These are phyloP conservation scores for Diaporthe longicolla DNA, from an alignment of 2,329 filamentous ascomycete species.

Conservation along the genomic window DNA sequence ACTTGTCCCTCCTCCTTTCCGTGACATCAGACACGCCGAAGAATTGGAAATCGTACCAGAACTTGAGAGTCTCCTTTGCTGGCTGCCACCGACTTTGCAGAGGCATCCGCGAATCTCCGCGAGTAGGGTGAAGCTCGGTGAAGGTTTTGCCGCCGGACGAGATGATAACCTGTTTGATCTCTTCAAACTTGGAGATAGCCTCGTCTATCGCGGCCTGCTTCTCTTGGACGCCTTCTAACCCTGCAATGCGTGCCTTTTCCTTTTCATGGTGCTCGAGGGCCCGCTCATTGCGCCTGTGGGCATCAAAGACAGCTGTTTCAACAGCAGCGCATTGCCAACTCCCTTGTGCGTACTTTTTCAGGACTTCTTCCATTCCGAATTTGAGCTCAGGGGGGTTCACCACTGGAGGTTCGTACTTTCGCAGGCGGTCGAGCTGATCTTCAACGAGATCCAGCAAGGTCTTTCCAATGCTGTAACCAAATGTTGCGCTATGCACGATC, in stretches of 20 bases:
- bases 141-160: constrained; percentile 77
- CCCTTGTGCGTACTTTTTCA: constrained; percentile 64
- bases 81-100: constrained; percentile 9
- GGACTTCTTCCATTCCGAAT: constrained; percentile 64
- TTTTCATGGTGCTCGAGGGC: constrained; percentile 53
- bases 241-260: constrained; percentile 51
- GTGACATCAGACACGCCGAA: constrained; percentile 67
- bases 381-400: constrained; percentile 47
- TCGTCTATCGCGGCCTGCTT: constrained; percentile 70
- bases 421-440: constrained; percentile 64
- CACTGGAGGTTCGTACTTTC: constrained; percentile 57
- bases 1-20: constrained; percentile 68
- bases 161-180: constrained; percentile 68
- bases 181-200: constrained; percentile 65
- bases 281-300: constrained; percentile 53
- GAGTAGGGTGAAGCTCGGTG: constrained; percentile 72
- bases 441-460: constrained; percentile 74
- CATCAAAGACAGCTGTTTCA: constrained; percentile 53
- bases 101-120: constrained; percentile 48
- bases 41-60: constrained; percentile 67
- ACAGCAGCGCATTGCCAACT: constrained; percentile 74
- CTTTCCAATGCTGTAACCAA: constrained; percentile 54
- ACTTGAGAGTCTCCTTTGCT: constrained; percentile 53
- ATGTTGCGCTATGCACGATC: constrained; percentile 53
- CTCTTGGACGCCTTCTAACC: constrained; percentile 54